These are phyloP conservation scores for Peltaster fructicola DNA, from an alignment of 2,329 filamentous ascomycete species.

Conservation along the genomic window DNA sequence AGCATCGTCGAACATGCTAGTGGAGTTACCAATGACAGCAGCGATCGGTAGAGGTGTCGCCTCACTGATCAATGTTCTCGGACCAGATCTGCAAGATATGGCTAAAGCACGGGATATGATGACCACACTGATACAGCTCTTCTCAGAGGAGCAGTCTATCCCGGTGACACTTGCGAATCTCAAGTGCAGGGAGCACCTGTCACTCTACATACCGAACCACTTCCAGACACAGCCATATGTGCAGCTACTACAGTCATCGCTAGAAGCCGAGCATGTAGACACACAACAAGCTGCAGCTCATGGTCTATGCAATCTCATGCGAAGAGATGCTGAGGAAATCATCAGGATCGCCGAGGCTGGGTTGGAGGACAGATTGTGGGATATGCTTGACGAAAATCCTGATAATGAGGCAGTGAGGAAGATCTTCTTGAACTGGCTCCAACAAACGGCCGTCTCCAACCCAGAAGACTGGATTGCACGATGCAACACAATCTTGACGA, in stretches of 20 bases:
- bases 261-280: constrained; percentile 49
- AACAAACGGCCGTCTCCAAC: constrained; percentile 67
- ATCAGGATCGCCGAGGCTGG: constrained; percentile 56
- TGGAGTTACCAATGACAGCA: constrained; percentile 65
- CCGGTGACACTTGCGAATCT: constrained; percentile 60
- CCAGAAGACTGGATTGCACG: constrained; percentile 75
- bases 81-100: constrained; percentile 85
- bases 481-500: constrained; percentile 75
- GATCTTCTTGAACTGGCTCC: constrained; percentile 83
- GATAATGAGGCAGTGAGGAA: constrained; percentile 65
- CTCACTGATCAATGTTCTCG: constrained; percentile 90
- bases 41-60: constrained; percentile 79
- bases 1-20: constrained; percentile 76
- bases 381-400: constrained; percentile 63
- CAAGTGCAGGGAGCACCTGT: constrained; percentile 75
- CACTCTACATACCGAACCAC: constrained; percentile 74
- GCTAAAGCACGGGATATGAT: constrained; percentile 85
- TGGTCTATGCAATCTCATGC: constrained; percentile 88
- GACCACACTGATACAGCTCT: constrained; percentile 66
- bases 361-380: constrained; percentile 83
- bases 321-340: constrained; percentile 71
- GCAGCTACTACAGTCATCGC: constrained; percentile 57
- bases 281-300: constrained; percentile 70
- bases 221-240: constrained; percentile 77
- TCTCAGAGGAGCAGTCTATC: constrained; percentile 50